Base-by-base conservation (phyloP, 345 rosid genomes). In the Arabidopsis arenosa region DNA sequence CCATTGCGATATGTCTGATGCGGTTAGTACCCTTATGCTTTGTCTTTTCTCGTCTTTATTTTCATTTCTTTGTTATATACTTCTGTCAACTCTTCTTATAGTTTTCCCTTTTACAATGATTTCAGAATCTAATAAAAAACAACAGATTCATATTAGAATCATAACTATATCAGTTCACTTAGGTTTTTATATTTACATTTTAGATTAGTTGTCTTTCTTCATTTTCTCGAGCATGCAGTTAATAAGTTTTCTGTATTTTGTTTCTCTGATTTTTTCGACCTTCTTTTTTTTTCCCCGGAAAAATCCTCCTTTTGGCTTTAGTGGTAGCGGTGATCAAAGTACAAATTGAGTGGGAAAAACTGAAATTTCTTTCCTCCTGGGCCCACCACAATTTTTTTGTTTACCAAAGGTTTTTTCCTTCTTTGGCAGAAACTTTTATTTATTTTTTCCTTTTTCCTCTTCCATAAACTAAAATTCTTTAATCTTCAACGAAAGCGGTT, bases 1-100 rank as follows among this genome's bases (percentile, higher is more conserved):
- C 77, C 97, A 93, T 5, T 91, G 87, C 72, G 93, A 89, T 83
- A 85, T 88, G 92, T 89, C 91, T 71, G 98, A 91, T 83, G 91
- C 93, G 85, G 96, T 93, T 73, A 77, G 71, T 72, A 30, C 56
- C 15, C 10, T 5, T 63, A 36, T 13, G 7, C 8, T 21, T 72
- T 72, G 13, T 30, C 28, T 48, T 68, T 36, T 56, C 26, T 9
- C 10, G 11, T 54, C 6, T 13, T 43, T 14, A 17, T 75, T 26
- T 62, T 48, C 17, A n/a, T 66, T 36, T 18, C 11, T 30, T 28
- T 40, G 52, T 33, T 57, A 36, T 52, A 41, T 18, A 18, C 39
- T 44, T 49, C 57, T 40, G 37, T 55, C 37, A 11, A 9, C 15
- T 30, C 54, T 54, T 70, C n/a, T 53, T 36, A 15, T 67, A 9